These are phyloP conservation scores for Melanomma pulvis-pyrius DNA, from an alignment of 495 filamentous ascomycete species.

Conservation along the genomic window DNA sequence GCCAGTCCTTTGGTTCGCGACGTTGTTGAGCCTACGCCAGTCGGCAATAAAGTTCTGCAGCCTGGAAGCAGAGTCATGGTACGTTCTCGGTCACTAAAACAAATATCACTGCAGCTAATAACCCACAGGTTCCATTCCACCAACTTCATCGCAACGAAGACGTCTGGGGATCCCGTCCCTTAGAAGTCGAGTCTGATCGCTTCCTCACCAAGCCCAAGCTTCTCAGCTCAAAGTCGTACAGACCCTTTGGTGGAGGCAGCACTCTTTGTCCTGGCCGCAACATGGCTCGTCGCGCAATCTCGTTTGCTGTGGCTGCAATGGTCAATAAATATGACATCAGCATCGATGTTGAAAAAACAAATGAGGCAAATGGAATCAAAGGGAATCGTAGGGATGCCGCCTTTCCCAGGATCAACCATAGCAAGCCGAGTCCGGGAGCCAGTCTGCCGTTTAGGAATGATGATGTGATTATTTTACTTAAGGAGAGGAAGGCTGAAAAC, in stretches of 20 bases:
- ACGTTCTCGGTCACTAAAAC: neutral
- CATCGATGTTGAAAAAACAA: neutral
- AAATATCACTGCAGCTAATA: neutral
- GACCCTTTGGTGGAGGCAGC: conserved; percentile 17
- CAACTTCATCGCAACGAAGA: conserved; percentile 2
- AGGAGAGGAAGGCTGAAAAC: no score
- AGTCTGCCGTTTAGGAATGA: neutral
- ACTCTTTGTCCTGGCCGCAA: conserved; percentile 16
- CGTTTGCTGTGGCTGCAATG: neutral
- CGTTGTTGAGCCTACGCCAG: neutral
- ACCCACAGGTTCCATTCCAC: conserved; percentile 8
- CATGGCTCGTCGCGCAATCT: neutral
- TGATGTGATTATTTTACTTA: no score
- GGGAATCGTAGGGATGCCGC: neutral
- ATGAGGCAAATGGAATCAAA: neutral
- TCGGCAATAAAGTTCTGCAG: conserved; percentile 6
- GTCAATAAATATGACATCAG: neutral
- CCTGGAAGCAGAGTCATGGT: conserved; percentile 8
- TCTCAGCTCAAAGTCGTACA: neutral
- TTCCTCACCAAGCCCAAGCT: conserved; percentile 11
- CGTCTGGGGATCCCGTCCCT: neutral
- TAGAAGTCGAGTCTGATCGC: neutral
- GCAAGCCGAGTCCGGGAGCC: neutral
- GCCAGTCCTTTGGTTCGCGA: conserved; percentile 1
- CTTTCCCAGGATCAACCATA: neutral